A percentile compares a stretch with the other conserved stretches of the same genome.
These are phyloP conservation scores for Phytopythium aichiense DNA, from an alignment of 352 stramenopile species.

Conservation along the genomic window DNA sequence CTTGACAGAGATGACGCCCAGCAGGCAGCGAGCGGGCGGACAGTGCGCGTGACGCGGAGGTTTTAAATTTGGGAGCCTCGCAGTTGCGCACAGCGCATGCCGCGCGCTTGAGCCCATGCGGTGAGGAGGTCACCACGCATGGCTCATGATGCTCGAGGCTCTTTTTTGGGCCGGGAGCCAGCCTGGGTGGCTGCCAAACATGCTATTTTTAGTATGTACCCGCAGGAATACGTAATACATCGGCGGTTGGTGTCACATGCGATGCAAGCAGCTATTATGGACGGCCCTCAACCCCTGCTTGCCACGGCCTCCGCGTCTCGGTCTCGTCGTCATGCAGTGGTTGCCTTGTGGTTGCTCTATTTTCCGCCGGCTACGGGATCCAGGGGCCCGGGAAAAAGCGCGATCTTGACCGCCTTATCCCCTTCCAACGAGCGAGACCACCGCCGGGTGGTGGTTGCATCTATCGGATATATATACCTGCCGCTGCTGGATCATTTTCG, in stretches of 20 bases:
- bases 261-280: not conserved
- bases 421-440: no score
- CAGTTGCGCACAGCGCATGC: no score
- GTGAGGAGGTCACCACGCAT: not conserved
- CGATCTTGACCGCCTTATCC: no score
- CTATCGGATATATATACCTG: no score
- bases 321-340: no score
- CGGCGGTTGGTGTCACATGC: not conserved
- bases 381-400: no score
- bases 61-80: conserved; percentile 4
- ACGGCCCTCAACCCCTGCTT: not conserved
- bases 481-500: no score
- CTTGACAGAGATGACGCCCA: not conserved
- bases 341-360: no score
- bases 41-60: conserved; percentile 1
- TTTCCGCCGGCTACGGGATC: no score
- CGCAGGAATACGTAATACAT: not conserved
- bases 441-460: no score
- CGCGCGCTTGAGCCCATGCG: no score
- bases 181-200: not conserved
- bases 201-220: not conserved
- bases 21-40: not conserved
- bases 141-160: not conserved
- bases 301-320: not conserved
- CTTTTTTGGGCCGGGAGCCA: conserved; percentile 3